A percentile compares a stretch with the other conserved stretches of the same genome.
These are phyloP conservation scores for Aspergillus sp. DNA, from an alignment of 2,329 filamentous ascomycete genomes.

Conservation along the genomic window DNA sequence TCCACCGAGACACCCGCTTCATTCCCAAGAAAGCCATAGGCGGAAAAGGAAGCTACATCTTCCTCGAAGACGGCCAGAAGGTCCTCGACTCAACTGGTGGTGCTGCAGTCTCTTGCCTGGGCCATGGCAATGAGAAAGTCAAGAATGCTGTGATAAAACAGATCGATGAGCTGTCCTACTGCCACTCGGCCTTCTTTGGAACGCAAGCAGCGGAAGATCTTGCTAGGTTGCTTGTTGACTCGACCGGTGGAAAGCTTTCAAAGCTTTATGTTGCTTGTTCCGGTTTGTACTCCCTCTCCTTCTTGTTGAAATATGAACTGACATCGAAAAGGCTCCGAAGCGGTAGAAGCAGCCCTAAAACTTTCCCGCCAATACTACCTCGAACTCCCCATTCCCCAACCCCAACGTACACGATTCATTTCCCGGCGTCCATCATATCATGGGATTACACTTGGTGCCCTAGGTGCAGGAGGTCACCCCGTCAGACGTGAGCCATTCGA, in stretches of 20 bases:
- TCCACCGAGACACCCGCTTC: slow-evolving; percentile 47
- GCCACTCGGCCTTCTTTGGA: slow-evolving; percentile 53
- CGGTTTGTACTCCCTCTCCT: slow-evolving; percentile 30
- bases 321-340: slow-evolving; percentile 52
- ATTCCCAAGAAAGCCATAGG: slow-evolving; percentile 43
- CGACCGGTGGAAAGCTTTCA: slow-evolving; percentile 47
- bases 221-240: slow-evolving; percentile 44
- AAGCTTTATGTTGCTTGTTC: slow-evolving; percentile 53
- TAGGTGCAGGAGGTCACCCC: slow-evolving; percentile 58
- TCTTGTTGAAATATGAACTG: neutral
- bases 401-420: slow-evolving; percentile 55
- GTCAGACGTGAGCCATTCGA: slow-evolving; percentile 56
- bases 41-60: slow-evolving; percentile 47
- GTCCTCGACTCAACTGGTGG: slow-evolving; percentile 69
- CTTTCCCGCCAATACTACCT: slow-evolving; percentile 60
- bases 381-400: slow-evolving; percentile 48
- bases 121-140: slow-evolving; percentile 59
- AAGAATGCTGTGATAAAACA: slow-evolving; percentile 54
- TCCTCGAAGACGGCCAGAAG: slow-evolving; percentile 48
- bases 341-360: slow-evolving; percentile 63
- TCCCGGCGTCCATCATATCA: slow-evolving; percentile 62
- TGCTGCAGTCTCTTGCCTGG: slow-evolving; percentile 65
- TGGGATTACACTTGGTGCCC: slow-evolving; percentile 61
- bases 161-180: slow-evolving; percentile 53
- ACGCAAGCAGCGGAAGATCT: slow-evolving; percentile 49